Conservation (phyloP, 352 stramenopile species). For the Hyaloperonospora brassicae region DNA sequence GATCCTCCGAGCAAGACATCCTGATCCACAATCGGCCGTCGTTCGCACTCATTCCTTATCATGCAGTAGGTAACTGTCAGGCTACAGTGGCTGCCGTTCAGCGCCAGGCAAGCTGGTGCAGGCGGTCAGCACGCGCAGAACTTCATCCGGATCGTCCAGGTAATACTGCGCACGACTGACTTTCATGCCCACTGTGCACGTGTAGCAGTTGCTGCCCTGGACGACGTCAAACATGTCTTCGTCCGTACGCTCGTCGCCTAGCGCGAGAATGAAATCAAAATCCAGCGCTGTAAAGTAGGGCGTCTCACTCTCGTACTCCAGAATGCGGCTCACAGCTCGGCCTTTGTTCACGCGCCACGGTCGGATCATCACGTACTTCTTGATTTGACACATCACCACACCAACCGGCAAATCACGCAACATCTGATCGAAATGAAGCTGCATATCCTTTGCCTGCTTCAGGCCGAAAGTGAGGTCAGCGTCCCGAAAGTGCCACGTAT, state of each 20-base stretch:
- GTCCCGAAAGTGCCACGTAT: conserved; percentile 86
- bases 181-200: conserved; percentile 81
- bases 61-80: conserved; percentile 16
- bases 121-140: conserved; percentile 64
- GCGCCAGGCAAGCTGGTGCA: conserved; percentile 43
- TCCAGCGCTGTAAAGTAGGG: conserved; percentile 64
- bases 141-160: conserved; percentile 69
- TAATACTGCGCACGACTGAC: conserved; percentile 83
- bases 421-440: conserved; percentile 87
- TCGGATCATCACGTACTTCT: conserved; percentile 85
- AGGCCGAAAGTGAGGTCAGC: conserved; percentile 77
- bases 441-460: conserved; percentile 84
- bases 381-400: conserved; percentile 84
- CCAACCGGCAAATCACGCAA: conserved; percentile 73
- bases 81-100: conserved; percentile 30
- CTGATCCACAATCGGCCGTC: not conserved
- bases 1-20: not conserved
- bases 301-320: conserved; percentile 77
- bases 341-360: conserved; percentile 84
- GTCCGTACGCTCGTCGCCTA: conserved; percentile 82
- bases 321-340: conserved; percentile 69
- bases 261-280: conserved; percentile 82
- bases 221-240: conserved; percentile 89
- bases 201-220: conserved; percentile 85
- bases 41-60: not conserved